These are phyloP conservation scores for Gracilaria domingensis DNA, from an alignment of 23 red algal species.

Conservation along the genomic window DNA sequence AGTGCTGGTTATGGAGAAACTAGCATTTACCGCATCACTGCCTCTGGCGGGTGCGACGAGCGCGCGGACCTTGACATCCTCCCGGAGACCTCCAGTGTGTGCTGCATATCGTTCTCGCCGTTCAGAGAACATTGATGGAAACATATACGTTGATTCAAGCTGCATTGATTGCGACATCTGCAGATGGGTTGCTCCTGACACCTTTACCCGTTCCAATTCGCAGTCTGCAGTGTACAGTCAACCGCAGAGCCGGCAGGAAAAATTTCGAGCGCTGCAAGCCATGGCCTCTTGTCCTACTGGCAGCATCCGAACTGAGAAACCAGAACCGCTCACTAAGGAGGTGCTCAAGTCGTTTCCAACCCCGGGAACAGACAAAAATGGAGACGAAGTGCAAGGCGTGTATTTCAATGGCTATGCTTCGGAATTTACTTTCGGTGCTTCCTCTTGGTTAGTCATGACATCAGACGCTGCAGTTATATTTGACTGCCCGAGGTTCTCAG, in stretches of 20 bases:
- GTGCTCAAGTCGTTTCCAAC: constrained; percentile 30
- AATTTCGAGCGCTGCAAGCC: constrained; percentile 64
- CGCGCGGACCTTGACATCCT: neutral
- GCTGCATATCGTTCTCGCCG: constrained; percentile 38
- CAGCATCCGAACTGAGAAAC: constrained; percentile 64
- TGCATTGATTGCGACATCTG: constrained; percentile 93
- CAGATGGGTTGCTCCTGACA: constrained; percentile 71
- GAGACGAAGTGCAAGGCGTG: constrained; percentile 48
- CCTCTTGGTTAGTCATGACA: constrained; percentile 57
- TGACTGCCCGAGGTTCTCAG: constrained; percentile 82
- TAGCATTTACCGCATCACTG: neutral
- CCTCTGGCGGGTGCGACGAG: neutral
- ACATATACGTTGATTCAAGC: constrained; percentile 84
- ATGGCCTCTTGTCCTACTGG: constrained; percentile 82
- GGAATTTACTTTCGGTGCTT: constrained; percentile 77
- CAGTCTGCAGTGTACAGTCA: constrained; percentile 77
- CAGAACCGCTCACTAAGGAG: constrained; percentile 36
- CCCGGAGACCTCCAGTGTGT: neutral
- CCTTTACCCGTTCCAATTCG: constrained; percentile 40
- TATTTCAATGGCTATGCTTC: constrained; percentile 86
- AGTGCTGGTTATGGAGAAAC: neutral
- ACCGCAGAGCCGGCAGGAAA: constrained; percentile 46
- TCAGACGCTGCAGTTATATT: constrained; percentile 66
- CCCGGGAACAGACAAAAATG: constrained; percentile 13
- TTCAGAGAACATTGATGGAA: constrained; percentile 64